phyloP scores from a whole-genome alignment of 2,329 filamentous ascomycete species.

The Venturia effusa region DNA sequence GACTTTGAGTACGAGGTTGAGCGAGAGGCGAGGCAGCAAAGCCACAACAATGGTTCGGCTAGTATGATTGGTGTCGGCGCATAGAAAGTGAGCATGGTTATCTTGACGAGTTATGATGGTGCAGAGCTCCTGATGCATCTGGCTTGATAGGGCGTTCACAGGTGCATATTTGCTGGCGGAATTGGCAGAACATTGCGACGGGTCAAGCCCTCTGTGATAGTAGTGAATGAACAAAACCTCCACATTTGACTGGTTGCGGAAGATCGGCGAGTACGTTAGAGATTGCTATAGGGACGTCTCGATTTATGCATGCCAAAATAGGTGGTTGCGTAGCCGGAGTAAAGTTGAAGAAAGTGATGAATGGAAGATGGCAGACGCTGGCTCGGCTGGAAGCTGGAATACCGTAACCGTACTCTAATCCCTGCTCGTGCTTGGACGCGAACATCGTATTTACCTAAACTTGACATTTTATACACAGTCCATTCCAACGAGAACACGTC shows the following conservation, averaged over 20 bases:
- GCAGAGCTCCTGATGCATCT: not conserved
- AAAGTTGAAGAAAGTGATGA: not conserved
- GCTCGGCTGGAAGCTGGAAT: too few species aligned
- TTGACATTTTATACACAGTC: not conserved
- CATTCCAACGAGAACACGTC: not conserved
- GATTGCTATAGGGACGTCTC: not conserved
- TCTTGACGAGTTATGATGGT: not conserved
- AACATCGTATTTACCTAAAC: not conserved
- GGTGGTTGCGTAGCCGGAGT: not conserved
- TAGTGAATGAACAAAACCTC: not conserved
- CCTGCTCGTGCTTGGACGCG: not conserved
- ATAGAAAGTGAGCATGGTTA: not conserved
- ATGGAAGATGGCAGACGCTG: not conserved
- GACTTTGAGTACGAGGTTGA: constrained; percentile 99
- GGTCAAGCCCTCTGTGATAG: not conserved
- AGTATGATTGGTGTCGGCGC: constrained; percentile 3
- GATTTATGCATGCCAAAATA: not conserved
- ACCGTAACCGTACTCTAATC: too few species aligned
- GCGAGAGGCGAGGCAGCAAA: constrained; percentile 45
- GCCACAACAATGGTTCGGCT: constrained; percentile 1
- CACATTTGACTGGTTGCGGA: not conserved
- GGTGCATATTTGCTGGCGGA: not conserved
- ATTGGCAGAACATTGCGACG: not conserved
- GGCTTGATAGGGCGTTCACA: constrained; percentile 1
- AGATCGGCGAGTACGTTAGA: not conserved